A percentile compares a stretch with the other conserved stretches of the same genome.
phyloP scores from a whole-genome alignment of 495 filamentous ascomycete species.

The Pseudotulostoma volvatum region DNA sequence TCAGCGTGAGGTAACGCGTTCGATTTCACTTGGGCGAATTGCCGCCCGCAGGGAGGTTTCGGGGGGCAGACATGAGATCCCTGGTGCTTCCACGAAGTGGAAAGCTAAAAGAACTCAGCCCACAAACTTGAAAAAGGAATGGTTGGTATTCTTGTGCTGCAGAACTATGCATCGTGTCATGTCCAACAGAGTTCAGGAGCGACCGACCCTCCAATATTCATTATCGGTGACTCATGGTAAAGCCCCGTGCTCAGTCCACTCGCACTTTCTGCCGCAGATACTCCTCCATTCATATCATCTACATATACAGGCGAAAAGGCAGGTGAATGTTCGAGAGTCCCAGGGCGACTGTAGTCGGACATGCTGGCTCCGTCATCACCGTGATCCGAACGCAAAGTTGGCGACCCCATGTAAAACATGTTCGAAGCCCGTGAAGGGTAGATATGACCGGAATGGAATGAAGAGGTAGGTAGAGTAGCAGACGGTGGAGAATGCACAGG shows the following conservation, averaged over 20 bases:
- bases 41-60: background rate
- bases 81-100: background rate
- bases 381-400: conserved; percentile 20
- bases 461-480: conserved; percentile 21
- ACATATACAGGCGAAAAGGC: conserved; percentile 21
- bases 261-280: conserved; percentile 14
- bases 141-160: background rate
- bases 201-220: conserved; percentile 15
- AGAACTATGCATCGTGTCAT: conserved; percentile 4
- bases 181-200: conserved; percentile 21
- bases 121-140: background rate
- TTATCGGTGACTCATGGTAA: conserved; percentile 15
- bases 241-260: conserved; percentile 20
- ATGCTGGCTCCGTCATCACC: conserved; percentile 14
- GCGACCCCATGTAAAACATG: conserved; percentile 21
- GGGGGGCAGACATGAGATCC: background rate
- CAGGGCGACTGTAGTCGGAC: conserved; percentile 15
- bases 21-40: background rate
- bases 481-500: conserved; percentile 27
- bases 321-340: conserved; percentile 17
- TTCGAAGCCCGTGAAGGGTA: conserved; percentile 22
- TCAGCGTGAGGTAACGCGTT: background rate
- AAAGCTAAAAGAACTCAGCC: background rate
- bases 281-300: conserved; percentile 14
- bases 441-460: conserved; percentile 18